phyloP scores from a whole-genome alignment of 441 rosid species.

The Pelargonium cotyledonis region DNA sequence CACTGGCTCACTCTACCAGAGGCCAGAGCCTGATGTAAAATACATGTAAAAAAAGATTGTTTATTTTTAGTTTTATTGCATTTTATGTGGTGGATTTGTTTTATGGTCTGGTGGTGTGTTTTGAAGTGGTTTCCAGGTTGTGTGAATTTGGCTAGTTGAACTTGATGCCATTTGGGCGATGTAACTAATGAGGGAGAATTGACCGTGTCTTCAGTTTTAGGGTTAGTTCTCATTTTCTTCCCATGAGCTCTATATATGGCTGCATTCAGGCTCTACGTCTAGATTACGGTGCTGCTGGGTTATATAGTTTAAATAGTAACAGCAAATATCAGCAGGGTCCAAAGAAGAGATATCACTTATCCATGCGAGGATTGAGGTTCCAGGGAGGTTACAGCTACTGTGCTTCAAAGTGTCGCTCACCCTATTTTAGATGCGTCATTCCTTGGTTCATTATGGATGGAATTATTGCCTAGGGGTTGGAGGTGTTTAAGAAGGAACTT shows the following conservation, averaged over 20 bases:
- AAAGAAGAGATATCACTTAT: neutral
- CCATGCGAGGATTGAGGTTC: neutral
- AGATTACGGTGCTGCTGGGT: no score
- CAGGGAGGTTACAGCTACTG: neutral
- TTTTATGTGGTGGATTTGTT: neutral
- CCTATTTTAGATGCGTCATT: no score
- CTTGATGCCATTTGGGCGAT: conserved; percentile 1
- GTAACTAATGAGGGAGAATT: neutral
- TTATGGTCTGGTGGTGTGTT: neutral
- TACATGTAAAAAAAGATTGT: neutral
- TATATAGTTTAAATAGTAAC: neutral
- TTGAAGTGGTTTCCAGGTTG: neutral
- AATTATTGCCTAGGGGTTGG: no score
- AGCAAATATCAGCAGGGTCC: neutral
- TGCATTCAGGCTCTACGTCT: neutral
- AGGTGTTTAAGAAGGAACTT: no score
- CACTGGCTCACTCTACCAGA: neutral
- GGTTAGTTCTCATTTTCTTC: neutral
- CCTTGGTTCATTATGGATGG: no score
- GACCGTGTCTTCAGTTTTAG: neutral
- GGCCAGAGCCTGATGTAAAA: neutral
- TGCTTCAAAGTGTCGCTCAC: no score
- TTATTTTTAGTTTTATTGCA: neutral
- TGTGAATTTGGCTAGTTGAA: neutral
- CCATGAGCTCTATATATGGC: neutral